A percentile compares a stretch with the other conserved stretches of the same genome.
phyloP scores from a whole-genome alignment of 208 protist genomes.

The Acanthamoeba castellanii region DNA sequence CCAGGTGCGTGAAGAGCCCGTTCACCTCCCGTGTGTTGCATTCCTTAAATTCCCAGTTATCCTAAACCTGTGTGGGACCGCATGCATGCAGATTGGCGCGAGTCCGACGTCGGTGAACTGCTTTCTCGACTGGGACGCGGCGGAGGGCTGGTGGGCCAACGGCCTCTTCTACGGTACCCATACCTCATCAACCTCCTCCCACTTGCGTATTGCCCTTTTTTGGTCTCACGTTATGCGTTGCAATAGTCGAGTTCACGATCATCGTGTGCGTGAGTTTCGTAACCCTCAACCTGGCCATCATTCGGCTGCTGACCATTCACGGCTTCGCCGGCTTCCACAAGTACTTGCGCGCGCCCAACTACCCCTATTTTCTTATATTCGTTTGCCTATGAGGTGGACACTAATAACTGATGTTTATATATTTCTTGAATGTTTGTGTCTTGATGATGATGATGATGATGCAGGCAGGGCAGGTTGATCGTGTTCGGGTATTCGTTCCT shows the following conservation, averaged over 20 bases:
- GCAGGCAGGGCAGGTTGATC: neutral
- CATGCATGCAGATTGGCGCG: neutral
- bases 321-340: neutral
- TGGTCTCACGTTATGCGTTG: too few species aligned
- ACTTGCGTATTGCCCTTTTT: too few species aligned
- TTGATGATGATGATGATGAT: too few species aligned
- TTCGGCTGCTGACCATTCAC: neutral
- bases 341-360: neutral
- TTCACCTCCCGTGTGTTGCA: too few species aligned
- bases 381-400: too few species aligned
- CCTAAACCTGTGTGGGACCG: neutral
- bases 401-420: too few species aligned
- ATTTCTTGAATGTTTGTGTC: too few species aligned
- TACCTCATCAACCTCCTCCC: too few species aligned
- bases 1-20: neutral
- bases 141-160: constrained; percentile 20
- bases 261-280: neutral
- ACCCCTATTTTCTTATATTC: too few species aligned
- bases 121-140: constrained; percentile 4
- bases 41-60: neutral
- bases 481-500: constrained; percentile 10
- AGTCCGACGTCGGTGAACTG: constrained; percentile 13
- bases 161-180: neutral
- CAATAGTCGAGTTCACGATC: neutral
- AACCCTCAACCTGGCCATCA: neutral